A percentile compares a stretch with the other conserved stretches of the same genome.
Evolutionary conservation across 2,329 filamentous ascomycete species (phyloP).

Genomic region (Tolypocladium album): DNA sequence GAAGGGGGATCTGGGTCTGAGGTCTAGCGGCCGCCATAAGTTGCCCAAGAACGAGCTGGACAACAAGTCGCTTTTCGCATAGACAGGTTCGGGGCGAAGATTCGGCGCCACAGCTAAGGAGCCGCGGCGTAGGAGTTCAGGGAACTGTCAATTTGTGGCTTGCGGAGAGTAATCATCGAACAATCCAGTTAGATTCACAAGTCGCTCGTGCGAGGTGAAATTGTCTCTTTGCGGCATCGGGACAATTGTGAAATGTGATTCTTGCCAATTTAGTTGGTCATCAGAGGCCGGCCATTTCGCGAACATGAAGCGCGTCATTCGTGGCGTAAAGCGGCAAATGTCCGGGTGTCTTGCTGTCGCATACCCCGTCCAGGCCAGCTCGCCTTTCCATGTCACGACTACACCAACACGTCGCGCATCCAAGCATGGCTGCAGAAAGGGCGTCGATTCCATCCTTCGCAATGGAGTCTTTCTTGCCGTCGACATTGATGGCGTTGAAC

Average conservation of each 20-base stretch:
- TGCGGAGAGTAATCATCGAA: not conserved
- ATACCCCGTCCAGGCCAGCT: not conserved
- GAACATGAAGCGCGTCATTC: not conserved
- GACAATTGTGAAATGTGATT: not conserved
- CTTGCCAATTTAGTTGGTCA: not conserved
- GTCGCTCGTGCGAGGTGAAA: not conserved
- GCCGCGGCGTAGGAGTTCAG: not conserved
- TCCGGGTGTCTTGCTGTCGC: not conserved
- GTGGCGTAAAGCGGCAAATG: not conserved
- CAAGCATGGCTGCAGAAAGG: constrained; percentile 10
- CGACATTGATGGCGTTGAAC: constrained; percentile 9
- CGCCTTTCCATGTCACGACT: not conserved
- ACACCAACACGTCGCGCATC: constrained; percentile 1
- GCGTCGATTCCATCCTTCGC: constrained; percentile 8
- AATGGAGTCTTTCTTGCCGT: constrained; percentile 9
- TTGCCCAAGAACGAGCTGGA: constrained; percentile 61
- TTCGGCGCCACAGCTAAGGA: not conserved
- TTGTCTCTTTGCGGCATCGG: not conserved
- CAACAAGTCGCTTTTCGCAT: constrained; percentile 66
- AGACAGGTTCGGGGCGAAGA: constrained; percentile 9
- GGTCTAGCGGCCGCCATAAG: constrained; percentile 52
- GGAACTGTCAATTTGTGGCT: not conserved
- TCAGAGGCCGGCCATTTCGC: not conserved
- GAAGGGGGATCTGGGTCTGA: constrained; percentile 66
- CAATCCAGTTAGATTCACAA: not conserved